A percentile compares a stretch with the other conserved stretches of the same genome.
Conservation (phyloP, 768 basidiomycete species). For the Boletus barrowsii region DNA sequence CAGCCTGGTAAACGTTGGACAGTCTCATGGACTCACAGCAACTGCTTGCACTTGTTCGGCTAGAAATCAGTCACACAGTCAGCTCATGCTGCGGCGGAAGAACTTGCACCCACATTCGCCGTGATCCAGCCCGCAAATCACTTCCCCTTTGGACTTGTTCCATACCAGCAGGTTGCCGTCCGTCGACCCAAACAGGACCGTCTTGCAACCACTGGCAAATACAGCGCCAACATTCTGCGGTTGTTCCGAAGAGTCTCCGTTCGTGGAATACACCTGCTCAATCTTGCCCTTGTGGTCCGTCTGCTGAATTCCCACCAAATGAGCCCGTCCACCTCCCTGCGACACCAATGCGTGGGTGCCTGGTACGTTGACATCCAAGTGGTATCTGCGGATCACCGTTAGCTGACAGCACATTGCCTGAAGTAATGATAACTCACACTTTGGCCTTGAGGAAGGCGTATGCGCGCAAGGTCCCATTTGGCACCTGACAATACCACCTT, state of each 20-base stretch:
- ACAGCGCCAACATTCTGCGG: slow-evolving; percentile 44
- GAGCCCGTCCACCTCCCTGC: slow-evolving; percentile 47
- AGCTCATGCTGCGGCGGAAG: background rate
- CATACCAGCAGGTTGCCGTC: slow-evolving; percentile 59
- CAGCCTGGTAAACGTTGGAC: slow-evolving; percentile 23
- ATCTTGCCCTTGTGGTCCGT: slow-evolving; percentile 50
- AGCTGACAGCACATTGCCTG: background rate
- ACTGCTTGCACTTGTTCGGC: slow-evolving; percentile 34
- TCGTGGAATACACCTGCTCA: slow-evolving; percentile 51
- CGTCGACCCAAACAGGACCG: slow-evolving; percentile 53
- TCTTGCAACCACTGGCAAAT: slow-evolving; percentile 51
- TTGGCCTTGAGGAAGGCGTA: slow-evolving; percentile 56
- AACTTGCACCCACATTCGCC: slow-evolving; percentile 45
- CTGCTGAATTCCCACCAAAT: slow-evolving; percentile 49
- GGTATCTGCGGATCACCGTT: slow-evolving; percentile 38
- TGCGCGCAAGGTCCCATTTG: slow-evolving; percentile 61
- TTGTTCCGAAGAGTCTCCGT: slow-evolving; percentile 30
- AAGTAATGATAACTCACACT: slow-evolving; percentile 43
- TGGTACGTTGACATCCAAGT: slow-evolving; percentile 49
- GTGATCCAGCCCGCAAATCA: slow-evolving; percentile 61
- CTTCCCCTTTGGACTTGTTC: slow-evolving; percentile 51
- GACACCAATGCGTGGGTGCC: slow-evolving; percentile 54
- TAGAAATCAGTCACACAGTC: slow-evolving; percentile 7
- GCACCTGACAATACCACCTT: slow-evolving; percentile 69
- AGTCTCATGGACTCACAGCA: slow-evolving; percentile 27